Evolutionary conservation across 1,284 basidiomycete species (phyloP).

Genomic region (Ceratobasidium sp.): DNA sequence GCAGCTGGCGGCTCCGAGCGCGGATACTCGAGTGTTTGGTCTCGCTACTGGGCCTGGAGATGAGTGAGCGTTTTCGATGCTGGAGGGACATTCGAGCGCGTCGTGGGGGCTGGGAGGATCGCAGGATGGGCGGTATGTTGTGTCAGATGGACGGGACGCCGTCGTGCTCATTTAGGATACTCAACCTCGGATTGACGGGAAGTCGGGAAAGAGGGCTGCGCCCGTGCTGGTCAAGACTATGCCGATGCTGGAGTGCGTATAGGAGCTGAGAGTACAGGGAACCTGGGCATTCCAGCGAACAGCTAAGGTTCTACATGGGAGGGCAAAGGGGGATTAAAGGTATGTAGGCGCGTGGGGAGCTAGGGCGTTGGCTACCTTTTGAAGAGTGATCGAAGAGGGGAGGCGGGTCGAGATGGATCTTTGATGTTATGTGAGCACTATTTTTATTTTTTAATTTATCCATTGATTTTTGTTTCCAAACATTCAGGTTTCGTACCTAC

Average conservation of each 20-base stretch:
- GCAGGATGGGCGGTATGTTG: conserved; percentile 85
- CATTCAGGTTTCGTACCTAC: conserved; percentile 65
- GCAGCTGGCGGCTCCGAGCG: conserved; percentile 84
- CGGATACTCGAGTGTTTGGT: conserved; percentile 91
- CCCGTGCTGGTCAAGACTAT: conserved; percentile 85
- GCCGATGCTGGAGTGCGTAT: conserved; percentile 88
- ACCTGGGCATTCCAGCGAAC: conserved; percentile 61
- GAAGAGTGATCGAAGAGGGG: conserved; percentile 64
- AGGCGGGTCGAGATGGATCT: conserved; percentile 85
- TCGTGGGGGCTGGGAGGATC: conserved; percentile 89
- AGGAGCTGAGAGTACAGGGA: conserved; percentile 82
- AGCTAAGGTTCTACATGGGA: conserved; percentile 83
- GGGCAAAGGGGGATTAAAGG: conserved; percentile 88
- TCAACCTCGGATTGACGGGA: conserved; percentile 55
- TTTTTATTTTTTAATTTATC: conserved; percentile 24
- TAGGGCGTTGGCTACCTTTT: conserved; percentile 72
- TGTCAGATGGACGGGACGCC: conserved; percentile 91
- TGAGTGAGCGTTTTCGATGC: conserved; percentile 75
- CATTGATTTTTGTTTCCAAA: conserved; percentile 50
- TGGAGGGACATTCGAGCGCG: conserved; percentile 93
- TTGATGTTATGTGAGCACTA: conserved; percentile 74
- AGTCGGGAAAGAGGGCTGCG: conserved; percentile 64
- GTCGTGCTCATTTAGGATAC: conserved; percentile 91
- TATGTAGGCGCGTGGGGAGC: conserved; percentile 83
- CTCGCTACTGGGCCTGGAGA: conserved; percentile 72